Evolutionary conservation across 2,329 filamentous ascomycete genomes (phyloP), one percentile per base, ranked within the genome.

Genomic region (Colletotrichum euphorbiae): DNA sequence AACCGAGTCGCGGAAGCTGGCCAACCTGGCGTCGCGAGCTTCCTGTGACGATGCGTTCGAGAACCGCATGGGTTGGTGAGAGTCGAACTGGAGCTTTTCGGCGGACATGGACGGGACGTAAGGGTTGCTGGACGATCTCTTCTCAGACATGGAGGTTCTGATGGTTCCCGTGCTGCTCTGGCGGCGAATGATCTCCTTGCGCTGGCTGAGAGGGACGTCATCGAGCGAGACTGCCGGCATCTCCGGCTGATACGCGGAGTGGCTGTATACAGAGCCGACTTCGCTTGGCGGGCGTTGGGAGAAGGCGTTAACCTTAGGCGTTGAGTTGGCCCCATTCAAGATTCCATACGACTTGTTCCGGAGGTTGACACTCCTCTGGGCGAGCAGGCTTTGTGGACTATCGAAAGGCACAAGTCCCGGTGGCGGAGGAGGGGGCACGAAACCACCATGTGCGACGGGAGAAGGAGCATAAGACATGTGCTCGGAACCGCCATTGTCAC

Each of bases 161-260:
- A 79, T 76, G 54, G 81, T 65, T 12, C 65, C 61, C 11, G 55
- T 70, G 73, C 82, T 85, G 70, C 76, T 83, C 46, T 87, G 84
- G 36, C 86, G 69, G 9, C 64, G 87, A 62, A 92, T 87, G 31
- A 91, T 77, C 51, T 87, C 80, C 62, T 85, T 86, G 48, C 92
- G 89, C 73, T 91, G 87, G 46, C 88, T 91, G 17, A 96, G 83
- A 0, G 92, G 90, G 71, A 95, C 83, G 63, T 94, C 87, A 69
- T 94, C 92, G 1, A 84, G 81, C 2, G 70, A 69, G 17, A n/a
- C 63, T 21, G 45, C 31, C 12, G 28, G 36, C 28, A 52, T 40
- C 4, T 58, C 61, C 6, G 24, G 48, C 31, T 38, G 21, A 58
- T 78, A 75, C 63, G 75, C 73, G 13, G 77, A 69, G 62, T 80